These are phyloP conservation scores for Lepiota venenata DNA, from an alignment of 768 basidiomycete genomes.

Conservation along the genomic window DNA sequence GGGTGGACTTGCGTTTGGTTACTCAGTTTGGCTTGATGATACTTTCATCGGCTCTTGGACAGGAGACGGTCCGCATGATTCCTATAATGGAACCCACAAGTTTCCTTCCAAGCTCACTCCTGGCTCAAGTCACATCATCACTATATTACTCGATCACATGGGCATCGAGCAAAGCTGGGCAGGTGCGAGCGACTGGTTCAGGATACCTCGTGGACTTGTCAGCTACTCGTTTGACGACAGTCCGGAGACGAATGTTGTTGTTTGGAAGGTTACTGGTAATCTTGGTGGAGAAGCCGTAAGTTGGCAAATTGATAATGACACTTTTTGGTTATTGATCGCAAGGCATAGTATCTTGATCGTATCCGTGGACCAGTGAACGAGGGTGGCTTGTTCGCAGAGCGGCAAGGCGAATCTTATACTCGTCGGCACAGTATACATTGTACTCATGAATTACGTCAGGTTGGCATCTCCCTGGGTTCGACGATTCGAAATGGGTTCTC, in stretches of 20 bases:
- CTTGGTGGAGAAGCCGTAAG: constrained; percentile 44
- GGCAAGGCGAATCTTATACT: constrained; percentile 32
- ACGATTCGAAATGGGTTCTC: constrained; percentile 41
- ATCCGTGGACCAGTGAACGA: constrained; percentile 57
- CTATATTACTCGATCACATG: constrained; percentile 54
- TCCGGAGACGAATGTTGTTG: constrained; percentile 29
- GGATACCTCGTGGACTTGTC: constrained; percentile 44
- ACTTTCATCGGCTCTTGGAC: constrained; percentile 46
- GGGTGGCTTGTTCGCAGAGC: constrained; percentile 55
- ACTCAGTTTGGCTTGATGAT: constrained; percentile 46
- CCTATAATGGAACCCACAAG: constrained; percentile 30
- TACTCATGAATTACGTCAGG: constrained; percentile 23
- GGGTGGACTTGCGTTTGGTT: constrained; percentile 47
- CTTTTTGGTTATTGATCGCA: not conserved
- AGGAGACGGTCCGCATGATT: constrained; percentile 31
- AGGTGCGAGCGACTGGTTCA: constrained; percentile 42
- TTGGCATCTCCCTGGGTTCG: constrained; percentile 58
- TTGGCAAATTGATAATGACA: not conserved
- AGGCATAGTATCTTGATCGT: constrained; percentile 39
- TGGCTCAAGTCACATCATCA: constrained; percentile 39
- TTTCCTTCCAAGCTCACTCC: constrained; percentile 26
- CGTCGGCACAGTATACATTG: constrained; percentile 1
- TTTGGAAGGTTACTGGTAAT: constrained; percentile 52
- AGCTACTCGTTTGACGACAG: constrained; percentile 44
- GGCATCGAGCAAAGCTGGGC: constrained; percentile 44